A percentile compares a stretch with the other conserved stretches of the same genome.
phyloP scores from a whole-genome alignment of 805 yeast genomes.

The Cyberlindnera galapagoensis region DNA sequence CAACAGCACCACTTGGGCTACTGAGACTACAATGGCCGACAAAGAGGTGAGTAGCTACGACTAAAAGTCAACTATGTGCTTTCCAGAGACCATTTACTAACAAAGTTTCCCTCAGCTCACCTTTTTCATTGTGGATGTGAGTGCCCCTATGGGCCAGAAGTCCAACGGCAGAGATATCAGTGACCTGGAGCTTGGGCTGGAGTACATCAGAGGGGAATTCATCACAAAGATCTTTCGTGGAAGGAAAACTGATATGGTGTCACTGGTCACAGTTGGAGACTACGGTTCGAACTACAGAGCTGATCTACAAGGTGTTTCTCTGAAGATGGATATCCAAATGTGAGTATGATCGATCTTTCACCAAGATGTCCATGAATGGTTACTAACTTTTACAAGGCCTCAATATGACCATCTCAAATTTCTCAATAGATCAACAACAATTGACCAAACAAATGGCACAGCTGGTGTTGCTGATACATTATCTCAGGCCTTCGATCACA shows the following conservation, averaged over 20 bases:
- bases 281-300: constrained; percentile 6
- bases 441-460: constrained; percentile 1
- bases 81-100: no score
- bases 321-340: constrained; percentile 3
- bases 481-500: constrained; percentile 7
- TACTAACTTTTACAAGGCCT: constrained; percentile 2
- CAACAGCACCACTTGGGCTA: no score
- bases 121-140: constrained; percentile 44
- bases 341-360: background rate
- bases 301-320: constrained; percentile 3
- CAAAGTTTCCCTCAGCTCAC: constrained; percentile 26
- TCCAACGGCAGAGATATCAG: constrained; percentile 25
- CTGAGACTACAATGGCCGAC: constrained; percentile 24
- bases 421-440: constrained; percentile 2
- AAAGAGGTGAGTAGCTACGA: constrained; percentile 27
- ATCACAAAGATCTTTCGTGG: constrained; percentile 22
- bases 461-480: constrained; percentile 15
- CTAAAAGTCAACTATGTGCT: no score
- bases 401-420: constrained; percentile 1
- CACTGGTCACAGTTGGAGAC: constrained; percentile 27
- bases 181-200: constrained; percentile 31
- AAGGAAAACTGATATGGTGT: constrained; percentile 34
- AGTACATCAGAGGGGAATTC: constrained; percentile 36
- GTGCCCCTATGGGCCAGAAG: constrained; percentile 31
- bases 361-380: background rate